Conservation (phyloP, 2,329 filamentous ascomycete genomes). For the Trichoderma brevicompactum region DNA sequence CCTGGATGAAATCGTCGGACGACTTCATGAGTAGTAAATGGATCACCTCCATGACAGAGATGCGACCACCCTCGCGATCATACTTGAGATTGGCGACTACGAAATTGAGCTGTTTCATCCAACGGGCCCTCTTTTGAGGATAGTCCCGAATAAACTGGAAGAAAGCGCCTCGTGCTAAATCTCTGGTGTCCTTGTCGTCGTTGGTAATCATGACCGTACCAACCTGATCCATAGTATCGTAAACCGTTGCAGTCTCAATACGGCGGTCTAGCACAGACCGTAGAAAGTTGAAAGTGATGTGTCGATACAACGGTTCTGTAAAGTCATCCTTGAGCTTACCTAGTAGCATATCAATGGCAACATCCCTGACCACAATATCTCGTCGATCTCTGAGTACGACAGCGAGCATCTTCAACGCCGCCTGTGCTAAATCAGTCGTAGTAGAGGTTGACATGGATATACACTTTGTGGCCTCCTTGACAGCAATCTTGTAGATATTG, state of each 20-base stretch:
- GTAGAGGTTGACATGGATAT: constrained; percentile 79
- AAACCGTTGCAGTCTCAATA: constrained; percentile 83
- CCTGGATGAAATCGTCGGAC: constrained; percentile 78
- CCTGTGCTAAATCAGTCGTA: constrained; percentile 82
- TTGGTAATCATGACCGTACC: constrained; percentile 95
- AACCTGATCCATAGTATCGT: constrained; percentile 88
- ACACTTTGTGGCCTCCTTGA: constrained; percentile 81
- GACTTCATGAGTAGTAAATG: constrained; percentile 86
- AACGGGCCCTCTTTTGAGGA: constrained; percentile 86
- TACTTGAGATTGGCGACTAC: constrained; percentile 91
- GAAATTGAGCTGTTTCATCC: constrained; percentile 87
- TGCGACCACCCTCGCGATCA: constrained; percentile 81
- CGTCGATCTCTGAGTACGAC: constrained; percentile 81
- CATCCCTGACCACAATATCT: constrained; percentile 76
- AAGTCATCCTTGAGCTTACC: constrained; percentile 83
- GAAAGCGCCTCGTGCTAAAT: constrained; percentile 86
- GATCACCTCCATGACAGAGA: constrained; percentile 92
- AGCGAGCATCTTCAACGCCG: constrained; percentile 84
- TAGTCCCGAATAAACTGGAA: constrained; percentile 95
- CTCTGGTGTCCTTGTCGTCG: constrained; percentile 83
- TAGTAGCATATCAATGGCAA: constrained; percentile 80
- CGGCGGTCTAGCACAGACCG: constrained; percentile 84
- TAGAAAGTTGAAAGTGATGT: constrained; percentile 93
- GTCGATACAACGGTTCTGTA: constrained; percentile 88
- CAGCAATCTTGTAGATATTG: constrained; percentile 73